Percentiles rank a stretch among this genome's conserved stretches.
Evolutionary conservation across 192 early-diverging fungal genomes (phyloP).

Genomic region (Podila verticillata): DNA sequence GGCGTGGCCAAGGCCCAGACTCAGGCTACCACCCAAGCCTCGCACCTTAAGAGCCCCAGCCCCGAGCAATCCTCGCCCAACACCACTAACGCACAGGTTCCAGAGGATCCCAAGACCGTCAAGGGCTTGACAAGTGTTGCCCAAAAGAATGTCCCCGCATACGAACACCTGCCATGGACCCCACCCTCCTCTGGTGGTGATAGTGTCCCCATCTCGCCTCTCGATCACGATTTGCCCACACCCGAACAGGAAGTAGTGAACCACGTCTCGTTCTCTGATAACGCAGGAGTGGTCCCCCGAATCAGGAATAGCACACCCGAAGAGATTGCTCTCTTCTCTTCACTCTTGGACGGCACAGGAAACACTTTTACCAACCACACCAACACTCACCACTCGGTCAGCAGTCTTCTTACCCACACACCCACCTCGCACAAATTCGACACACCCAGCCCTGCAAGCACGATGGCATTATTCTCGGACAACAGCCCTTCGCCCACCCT

Average conservation of each 20-base stretch:
- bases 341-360: constrained; percentile 35
- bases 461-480: constrained; percentile 5
- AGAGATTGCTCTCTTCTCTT: constrained; percentile 35
- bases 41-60: constrained; percentile 7
- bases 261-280: constrained; percentile 15
- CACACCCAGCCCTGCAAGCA: constrained; percentile 3
- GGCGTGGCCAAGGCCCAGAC: constrained; percentile 9
- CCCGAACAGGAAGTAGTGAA: constrained; percentile 21
- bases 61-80: neutral
- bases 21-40: constrained; percentile 2
- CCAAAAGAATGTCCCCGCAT: constrained; percentile 13
- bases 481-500: constrained; percentile 3
- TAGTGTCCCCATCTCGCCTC: constrained; percentile 46
- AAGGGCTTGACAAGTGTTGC: constrained; percentile 11
- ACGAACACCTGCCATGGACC: constrained; percentile 43
- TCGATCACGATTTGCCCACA: constrained; percentile 25
- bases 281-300: constrained; percentile 38
- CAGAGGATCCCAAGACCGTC: constrained; percentile 11
- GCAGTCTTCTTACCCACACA: neutral
- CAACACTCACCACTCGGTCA: neutral
- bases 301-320: constrained; percentile 25
- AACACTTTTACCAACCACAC: constrained; percentile 18
- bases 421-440: neutral
- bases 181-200: constrained; percentile 46
- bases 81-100: neutral